Base-by-base conservation (phyloP, 1,284 basidiomycete species). In the Trichosporon inkin region DNA sequence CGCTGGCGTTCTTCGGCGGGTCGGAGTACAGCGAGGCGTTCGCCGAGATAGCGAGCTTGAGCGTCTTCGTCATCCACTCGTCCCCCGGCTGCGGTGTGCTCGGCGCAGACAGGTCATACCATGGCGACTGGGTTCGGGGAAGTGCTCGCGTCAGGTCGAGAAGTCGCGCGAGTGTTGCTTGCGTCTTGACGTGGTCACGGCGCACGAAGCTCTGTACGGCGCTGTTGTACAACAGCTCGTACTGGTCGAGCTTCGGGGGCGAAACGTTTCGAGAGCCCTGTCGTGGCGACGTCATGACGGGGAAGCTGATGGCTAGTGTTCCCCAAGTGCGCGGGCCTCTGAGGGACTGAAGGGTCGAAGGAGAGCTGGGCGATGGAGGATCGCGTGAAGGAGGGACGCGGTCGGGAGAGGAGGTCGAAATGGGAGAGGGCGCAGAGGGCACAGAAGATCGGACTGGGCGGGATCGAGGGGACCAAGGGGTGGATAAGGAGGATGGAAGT, bases 181-280 rank as follows among this genome's bases (percentile, higher is more conserved):
- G 71, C 11, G 73, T 72, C 60, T 72, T 73, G 62, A 67, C 56
- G 54, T 77, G 75, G 61, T 77, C 75, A 32, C 73, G 67, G 10
- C 75, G 66, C 17, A 77, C 73, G 56, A 77, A 77, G n/a, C 71
- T 69, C 58, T 77, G 75, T 22, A 74, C 72, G 24, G 75, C 72
- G 10, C 70, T 65, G 62, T 75, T 75, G 68, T 77, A 77, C 20
- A 73, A 61, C 34, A 70, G 41, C 53, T 77, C 75, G 40, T 72
- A 66, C 36, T 61, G 55, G 60, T 63, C 60, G 6, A 57, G 61
- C 37, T 34, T 47, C 7, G 44, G 38, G 14, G 56, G 20, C 56
- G 62, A 2, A 65, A 49, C 22, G 14, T 49, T 32, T 8, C 28
- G 28, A 32, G 44, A 22, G 55, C 32, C 34, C 51, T 36, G 40